A percentile compares a stretch with the other conserved stretches of the same genome.
These are phyloP conservation scores for Sporothrix pseudoabietina DNA, from an alignment of 2,329 filamentous ascomycete genomes.

Conservation along the genomic window DNA sequence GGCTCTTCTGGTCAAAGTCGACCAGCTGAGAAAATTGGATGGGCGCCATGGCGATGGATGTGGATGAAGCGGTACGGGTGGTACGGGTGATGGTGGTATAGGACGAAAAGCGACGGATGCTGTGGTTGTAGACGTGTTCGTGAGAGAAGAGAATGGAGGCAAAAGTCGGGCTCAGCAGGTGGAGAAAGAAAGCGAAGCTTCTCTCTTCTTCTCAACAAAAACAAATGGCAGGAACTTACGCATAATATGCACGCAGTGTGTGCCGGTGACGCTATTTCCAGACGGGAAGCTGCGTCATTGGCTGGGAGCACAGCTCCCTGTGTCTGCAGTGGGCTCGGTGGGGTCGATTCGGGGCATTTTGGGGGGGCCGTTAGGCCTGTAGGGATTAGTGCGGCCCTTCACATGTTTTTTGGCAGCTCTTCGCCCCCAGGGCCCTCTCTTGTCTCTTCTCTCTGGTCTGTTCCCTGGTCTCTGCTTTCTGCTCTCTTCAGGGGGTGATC, in stretches of 20 bases:
- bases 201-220: slow-evolving; percentile 28
- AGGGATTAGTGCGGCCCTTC: slow-evolving; percentile 27
- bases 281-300: slow-evolving; percentile 15
- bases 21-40: slow-evolving; percentile 46
- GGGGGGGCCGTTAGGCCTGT: slow-evolving; percentile 19
- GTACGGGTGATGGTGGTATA: neutral
- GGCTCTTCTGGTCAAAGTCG: slow-evolving; percentile 67
- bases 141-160: neutral
- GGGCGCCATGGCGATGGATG: slow-evolving; percentile 25
- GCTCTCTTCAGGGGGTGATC: neutral
- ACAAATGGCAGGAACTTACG: neutral
- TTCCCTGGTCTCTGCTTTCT: neutral
- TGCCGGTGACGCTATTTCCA: slow-evolving; percentile 22
- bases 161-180: neutral
- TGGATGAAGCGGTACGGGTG: neutral
- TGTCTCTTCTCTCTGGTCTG: too few relatives aligned
- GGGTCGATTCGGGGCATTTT: slow-evolving; percentile 8
- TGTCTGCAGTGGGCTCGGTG: slow-evolving; percentile 16
- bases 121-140: neutral
- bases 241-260: slow-evolving; percentile 17
- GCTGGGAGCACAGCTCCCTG: slow-evolving; percentile 3
- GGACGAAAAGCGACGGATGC: neutral
- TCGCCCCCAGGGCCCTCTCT: neutral
- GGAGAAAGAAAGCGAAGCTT: slow-evolving; percentile 3
- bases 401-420: slow-evolving; percentile 26